Evolutionary conservation across 2,329 filamentous ascomycete species (phyloP), one percentile per base, ranked within the genome.

Genomic region (Colletotrichum caudatum): DNA sequence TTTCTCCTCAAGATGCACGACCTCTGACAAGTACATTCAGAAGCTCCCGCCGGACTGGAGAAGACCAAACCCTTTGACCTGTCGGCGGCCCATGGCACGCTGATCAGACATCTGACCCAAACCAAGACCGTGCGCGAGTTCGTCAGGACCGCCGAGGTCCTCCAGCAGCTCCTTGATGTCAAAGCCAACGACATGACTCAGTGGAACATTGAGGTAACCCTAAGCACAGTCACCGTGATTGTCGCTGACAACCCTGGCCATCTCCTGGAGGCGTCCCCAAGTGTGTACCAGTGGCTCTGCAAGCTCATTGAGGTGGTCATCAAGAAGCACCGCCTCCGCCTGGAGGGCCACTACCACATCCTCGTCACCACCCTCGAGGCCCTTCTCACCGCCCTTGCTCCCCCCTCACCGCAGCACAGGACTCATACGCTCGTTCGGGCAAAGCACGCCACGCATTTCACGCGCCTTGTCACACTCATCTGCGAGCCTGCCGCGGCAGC

Each of bases 341-440:
- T 92, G 1, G 86, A 90, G 75, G 89, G 89, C 2, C 89, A 90
- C 73, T 89, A 89, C 75, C 89, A 90, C 76, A 80, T 91, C 56
- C 82, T 91, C 6, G 79, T 90, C 58, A 80, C 84, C 46, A 80
- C 84, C 2, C 80, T 92, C 69, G 87, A 90, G 75, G 80, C 85
- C 4, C 85, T 92, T n/a, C 83, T 92, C 46, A 80, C 81, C 29
- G 83, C 84, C 46, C 84, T 91, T 23, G 81, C 91, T 44, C 75
- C 81, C 2, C 79, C 83, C 14, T 80, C 82, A 8, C 78, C 66
- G 4, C 61, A 44, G 11, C 50, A 35, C 23, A 33, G 33, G 46
- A 37, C 44, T 5, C 14, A 56, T 0, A 46, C 29, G 12, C 46
- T 48, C 18, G 76, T 83, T 16, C 78, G 78, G 73, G 78, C 80